Evolutionary conservation across 768 basidiomycete species (phyloP).

Genomic region (Russula virescens): DNA sequence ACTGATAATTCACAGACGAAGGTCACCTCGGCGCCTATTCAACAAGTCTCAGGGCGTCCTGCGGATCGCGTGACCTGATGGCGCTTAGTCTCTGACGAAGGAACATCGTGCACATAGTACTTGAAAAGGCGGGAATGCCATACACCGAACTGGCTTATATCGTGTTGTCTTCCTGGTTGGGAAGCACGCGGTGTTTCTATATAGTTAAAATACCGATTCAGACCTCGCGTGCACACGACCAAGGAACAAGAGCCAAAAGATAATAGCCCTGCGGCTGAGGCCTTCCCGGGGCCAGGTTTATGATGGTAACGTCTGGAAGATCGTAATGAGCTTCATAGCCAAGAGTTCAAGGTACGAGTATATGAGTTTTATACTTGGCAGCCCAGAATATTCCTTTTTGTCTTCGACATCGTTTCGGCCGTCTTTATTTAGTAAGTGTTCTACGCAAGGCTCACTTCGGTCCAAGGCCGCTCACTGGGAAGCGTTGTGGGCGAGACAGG

Average conservation of each 20-base stretch:
- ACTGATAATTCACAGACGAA: background rate
- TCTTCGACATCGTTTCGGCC: background rate
- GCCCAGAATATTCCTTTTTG: background rate
- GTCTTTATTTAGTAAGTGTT: background rate
- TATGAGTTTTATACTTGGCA: background rate
- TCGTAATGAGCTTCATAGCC: background rate
- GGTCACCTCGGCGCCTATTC: background rate
- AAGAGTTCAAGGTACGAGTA: background rate
- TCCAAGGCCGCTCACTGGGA: background rate
- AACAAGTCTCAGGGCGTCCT: background rate
- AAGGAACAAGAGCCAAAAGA: background rate
- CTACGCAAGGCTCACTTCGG: background rate
- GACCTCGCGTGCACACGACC: no score
- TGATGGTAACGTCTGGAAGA: background rate
- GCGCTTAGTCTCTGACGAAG: background rate
- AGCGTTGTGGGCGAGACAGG: background rate
- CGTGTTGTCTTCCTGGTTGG: background rate
- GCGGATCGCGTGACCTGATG: background rate
- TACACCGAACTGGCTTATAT: background rate
- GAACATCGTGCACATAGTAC: no score
- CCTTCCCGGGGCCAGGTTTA: no score
- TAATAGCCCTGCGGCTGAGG: no score
- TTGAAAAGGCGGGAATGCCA: background rate
- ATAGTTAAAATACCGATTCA: background rate
- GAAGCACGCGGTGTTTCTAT: background rate